Evolutionary conservation across 805 yeast genomes (phyloP).

Genomic region (Ogataea nonfermentans): DNA sequence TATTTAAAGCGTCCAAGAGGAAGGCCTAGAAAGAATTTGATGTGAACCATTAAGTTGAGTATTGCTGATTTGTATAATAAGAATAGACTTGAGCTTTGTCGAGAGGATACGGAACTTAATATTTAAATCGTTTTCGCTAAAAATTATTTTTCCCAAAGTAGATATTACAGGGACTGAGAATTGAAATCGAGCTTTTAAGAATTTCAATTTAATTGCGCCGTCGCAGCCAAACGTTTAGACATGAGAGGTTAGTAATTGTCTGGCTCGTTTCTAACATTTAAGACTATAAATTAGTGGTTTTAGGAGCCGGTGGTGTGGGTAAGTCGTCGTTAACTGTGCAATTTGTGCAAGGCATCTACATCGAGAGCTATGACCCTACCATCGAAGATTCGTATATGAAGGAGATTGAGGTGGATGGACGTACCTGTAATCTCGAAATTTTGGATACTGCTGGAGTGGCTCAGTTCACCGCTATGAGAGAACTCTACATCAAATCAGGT

Average conservation of each 20-base stretch:
- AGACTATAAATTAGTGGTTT: conserved; percentile 86
- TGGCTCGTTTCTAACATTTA: not conserved
- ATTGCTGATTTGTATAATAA: conserved; percentile 1
- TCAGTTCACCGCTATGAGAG: conserved; percentile 95
- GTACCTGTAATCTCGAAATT: conserved; percentile 81
- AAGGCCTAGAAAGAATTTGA: conserved; percentile 25
- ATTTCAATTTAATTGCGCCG: not conserved
- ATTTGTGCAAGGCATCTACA: conserved; percentile 85
- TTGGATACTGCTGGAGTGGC: conserved; percentile 68
- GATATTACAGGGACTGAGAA: conserved; percentile 4
- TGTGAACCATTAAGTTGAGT: not conserved
- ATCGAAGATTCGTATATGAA: conserved; percentile 94
- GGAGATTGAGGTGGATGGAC: conserved; percentile 83
- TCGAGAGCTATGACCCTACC: conserved; percentile 94
- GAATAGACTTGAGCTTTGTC: not conserved
- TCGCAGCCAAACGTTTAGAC: too few relatives aligned
- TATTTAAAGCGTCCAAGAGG: conserved; percentile 29
- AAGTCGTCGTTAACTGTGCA: conserved; percentile 91
- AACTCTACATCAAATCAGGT: conserved; percentile 81
- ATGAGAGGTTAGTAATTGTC: conserved; percentile 8
- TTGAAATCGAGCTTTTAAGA: not conserved
- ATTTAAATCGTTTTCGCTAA: not conserved
- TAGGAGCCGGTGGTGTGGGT: conserved; percentile 98
- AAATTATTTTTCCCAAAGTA: conserved; percentile 7
- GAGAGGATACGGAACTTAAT: not conserved